Base-by-base conservation (phyloP, 352 stramenopile species). In the Albugo candida region DNA sequence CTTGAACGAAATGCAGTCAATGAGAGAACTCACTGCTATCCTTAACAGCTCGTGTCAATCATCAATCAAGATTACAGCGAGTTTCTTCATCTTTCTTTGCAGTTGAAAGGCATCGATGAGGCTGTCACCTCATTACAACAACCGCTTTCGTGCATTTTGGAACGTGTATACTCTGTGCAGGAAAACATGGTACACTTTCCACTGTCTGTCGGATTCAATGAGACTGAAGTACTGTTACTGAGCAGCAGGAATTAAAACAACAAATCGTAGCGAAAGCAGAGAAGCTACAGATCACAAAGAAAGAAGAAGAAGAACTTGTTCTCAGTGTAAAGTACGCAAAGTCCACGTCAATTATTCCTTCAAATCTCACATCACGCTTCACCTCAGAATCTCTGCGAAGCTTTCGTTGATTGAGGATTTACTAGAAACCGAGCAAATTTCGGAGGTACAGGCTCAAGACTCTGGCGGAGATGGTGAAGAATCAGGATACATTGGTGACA, bases 21-120 rank as follows among this genome's bases (percentile, higher is more conserved):
- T 49, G 21, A 18, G 18, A 14, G 27, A 20, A 18, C 16, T 51
- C n/a, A 49, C 12, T 13, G 41, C 21, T 5, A 14, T 14, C 13
- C 2, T 34, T 5, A 18, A 11, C 48, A 81, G 63, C 65, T 92
- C 24, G 79, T 92, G 13, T 67, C 74, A 37, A 88, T 92, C 55
- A 92, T 92, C 62, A 86, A 92, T 48, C 65, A 87, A 36, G 79
- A 92, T 59, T 92, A 92, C 50, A 65, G 74, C 41, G 79, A 92
- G 63, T 92, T 92, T 49, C 61, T 92, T 37, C 79, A 92, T 63
- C 70, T 92, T 41, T 92, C 79, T 36, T 81, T 75, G 41, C 82
- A 78, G 56, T 65, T 92, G 21, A 86, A 87, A 52, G 79, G 74
- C 17, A 76, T 92, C 21, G 78, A 92, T 45, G 79, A 84, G 49